These are phyloP conservation scores for Amanita rimosa DNA, from an alignment of 768 basidiomycete species.

Conservation along the genomic window DNA sequence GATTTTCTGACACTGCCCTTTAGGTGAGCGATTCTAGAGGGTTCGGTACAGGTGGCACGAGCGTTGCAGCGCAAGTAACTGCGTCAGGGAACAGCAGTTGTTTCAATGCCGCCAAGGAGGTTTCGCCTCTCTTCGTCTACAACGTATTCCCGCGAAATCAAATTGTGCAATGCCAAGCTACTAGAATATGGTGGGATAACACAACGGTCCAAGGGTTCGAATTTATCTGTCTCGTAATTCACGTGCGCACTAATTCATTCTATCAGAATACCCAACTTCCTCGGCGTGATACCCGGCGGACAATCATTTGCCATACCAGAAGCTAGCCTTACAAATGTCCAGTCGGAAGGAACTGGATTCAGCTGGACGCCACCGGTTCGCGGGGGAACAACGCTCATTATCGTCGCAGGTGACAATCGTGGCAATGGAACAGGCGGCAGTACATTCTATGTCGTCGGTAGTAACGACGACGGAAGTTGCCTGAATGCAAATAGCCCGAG, in stretches of 20 bases:
- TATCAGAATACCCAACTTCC: slow-evolving; percentile 44
- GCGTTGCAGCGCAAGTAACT: slow-evolving; percentile 46
- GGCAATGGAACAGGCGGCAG: slow-evolving; percentile 67
- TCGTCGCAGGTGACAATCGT: slow-evolving; percentile 57
- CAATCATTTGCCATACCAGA: slow-evolving; percentile 58
- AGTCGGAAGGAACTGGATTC: slow-evolving; percentile 49
- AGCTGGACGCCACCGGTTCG: slow-evolving; percentile 55
- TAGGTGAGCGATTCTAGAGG: slow-evolving; percentile 24
- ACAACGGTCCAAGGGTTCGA: slow-evolving; percentile 41
- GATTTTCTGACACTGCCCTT: neutral
- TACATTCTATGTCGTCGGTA: slow-evolving; percentile 39
- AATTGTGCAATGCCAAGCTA: slow-evolving; percentile 51
- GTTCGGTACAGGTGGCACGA: slow-evolving; percentile 71
- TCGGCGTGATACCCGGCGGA: slow-evolving; percentile 73
- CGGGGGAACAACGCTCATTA: slow-evolving; percentile 51
- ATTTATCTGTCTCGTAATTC: neutral
- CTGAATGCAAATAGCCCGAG: slow-evolving; percentile 53
- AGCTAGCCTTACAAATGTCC: slow-evolving; percentile 30
- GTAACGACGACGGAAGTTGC: slow-evolving; percentile 40
- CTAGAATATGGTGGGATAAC: slow-evolving; percentile 57
- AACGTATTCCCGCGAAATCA: slow-evolving; percentile 50
- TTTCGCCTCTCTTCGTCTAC: slow-evolving; percentile 46
- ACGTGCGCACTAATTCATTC: neutral
- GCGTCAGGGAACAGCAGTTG: slow-evolving; percentile 44
- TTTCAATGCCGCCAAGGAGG: slow-evolving; percentile 37